A percentile compares a stretch with the other conserved stretches of the same genome.
These are phyloP conservation scores for Paramecium sexaurelia DNA, from an alignment of 73 alveolate species.

Conservation along the genomic window DNA sequence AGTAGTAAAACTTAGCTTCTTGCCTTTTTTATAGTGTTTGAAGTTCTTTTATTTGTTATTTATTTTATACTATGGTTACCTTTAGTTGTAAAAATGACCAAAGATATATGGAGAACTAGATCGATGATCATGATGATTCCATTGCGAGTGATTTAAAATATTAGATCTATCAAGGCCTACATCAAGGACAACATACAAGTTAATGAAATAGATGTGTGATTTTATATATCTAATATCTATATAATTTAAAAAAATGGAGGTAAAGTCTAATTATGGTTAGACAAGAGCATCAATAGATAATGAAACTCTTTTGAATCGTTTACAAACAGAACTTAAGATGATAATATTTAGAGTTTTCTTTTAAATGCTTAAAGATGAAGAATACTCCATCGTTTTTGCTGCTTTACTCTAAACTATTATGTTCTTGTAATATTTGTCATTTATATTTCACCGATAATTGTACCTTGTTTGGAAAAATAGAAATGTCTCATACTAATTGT, in stretches of 20 bases:
- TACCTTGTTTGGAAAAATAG: background rate
- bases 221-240: background rate
- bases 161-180: slow-evolving; percentile 51
- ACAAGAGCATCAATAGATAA: background rate
- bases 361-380: slow-evolving; percentile 4
- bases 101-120: slow-evolving; percentile 69
- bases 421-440: background rate
- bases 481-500: background rate
- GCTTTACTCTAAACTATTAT: background rate
- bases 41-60: slow-evolving; percentile 51
- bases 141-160: slow-evolving; percentile 45
- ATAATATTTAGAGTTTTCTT: background rate
- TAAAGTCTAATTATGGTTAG: background rate
- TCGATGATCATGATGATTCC: slow-evolving; percentile 68
- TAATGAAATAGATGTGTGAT: slow-evolving; percentile 29
- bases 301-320: background rate
- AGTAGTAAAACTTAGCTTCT: slow-evolving; percentile 38
- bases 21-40: slow-evolving; percentile 63
- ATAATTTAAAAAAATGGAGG: background rate
- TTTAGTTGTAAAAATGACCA: slow-evolving; percentile 55
- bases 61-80: slow-evolving; percentile 68
- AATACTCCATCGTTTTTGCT: background rate
- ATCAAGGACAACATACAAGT: slow-evolving; percentile 51
- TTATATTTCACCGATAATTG: background rate
- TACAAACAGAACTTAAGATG: background rate